Percentiles rank a stretch among this genome's conserved stretches.
Evolutionary conservation across 495 filamentous ascomycete genomes (phyloP).

Genomic region (Letharia lupina): DNA sequence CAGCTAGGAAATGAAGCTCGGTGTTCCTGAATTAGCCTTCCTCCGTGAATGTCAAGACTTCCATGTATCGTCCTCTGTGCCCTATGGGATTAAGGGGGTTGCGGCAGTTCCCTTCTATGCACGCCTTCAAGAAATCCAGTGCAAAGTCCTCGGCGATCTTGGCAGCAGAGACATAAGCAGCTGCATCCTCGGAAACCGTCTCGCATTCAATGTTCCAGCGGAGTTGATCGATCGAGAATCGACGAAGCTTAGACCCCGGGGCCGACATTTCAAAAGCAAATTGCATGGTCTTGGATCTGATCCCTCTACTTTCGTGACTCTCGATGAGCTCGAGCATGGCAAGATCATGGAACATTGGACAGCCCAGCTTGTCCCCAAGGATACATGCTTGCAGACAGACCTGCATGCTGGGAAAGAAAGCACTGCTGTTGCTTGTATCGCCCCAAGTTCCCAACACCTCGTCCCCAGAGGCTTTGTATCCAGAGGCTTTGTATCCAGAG

Average conservation of each 20-base stretch:
- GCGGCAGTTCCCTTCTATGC: neutral
- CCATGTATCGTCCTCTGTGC: neutral
- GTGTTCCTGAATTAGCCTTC: neutral
- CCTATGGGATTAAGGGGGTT: rapidly evolving
- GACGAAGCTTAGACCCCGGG: conserved; percentile 2
- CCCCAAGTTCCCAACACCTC: neutral
- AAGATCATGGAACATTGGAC: conserved; percentile 11
- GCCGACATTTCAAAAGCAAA: neutral
- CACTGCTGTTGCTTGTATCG: too few species aligned
- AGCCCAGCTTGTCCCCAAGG: conserved; percentile 1
- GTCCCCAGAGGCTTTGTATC: neutral
- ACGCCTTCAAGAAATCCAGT: neutral
- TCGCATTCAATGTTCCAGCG: neutral
- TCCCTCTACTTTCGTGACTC: too few species aligned
- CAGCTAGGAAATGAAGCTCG: conserved; percentile 27
- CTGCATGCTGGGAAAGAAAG: rapidly evolving
- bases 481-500: neutral
- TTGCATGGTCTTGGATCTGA: too few species aligned
- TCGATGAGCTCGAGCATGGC: neutral
- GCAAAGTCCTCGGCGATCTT: neutral
- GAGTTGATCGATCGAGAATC: neutral
- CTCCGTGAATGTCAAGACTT: neutral
- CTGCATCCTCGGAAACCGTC: neutral
- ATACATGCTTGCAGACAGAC: neutral
- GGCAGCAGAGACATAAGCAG: neutral